Conservation (phyloP, 2,329 filamentous ascomycete species). For the Botryotinia calthae region DNA sequence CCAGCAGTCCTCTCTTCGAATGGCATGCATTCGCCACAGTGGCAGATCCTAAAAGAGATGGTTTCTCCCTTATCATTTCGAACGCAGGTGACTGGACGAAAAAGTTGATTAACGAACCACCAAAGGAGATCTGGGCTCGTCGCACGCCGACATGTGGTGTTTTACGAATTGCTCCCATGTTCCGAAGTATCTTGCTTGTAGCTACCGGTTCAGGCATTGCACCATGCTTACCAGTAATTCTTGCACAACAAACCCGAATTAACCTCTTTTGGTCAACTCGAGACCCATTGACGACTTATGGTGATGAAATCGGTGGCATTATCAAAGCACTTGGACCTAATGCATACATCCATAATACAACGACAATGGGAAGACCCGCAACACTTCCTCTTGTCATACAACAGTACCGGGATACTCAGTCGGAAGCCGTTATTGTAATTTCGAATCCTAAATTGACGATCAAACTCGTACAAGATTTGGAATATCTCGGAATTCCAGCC, state of each 20-base stretch:
- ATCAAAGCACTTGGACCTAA: conserved; percentile 38
- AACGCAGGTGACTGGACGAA: conserved; percentile 75
- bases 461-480: conserved; percentile 43
- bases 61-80: conserved; percentile 67
- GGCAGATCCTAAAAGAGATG: conserved; percentile 51
- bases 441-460: conserved; percentile 41
- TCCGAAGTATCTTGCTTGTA: conserved; percentile 63
- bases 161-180: conserved; percentile 64
- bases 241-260: conserved; percentile 28
- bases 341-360: conserved; percentile 41
- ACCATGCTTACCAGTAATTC: conserved; percentile 51
- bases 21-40: conserved; percentile 78
- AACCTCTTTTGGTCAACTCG: conserved; percentile 42
- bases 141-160: conserved; percentile 67
- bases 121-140: conserved; percentile 63
- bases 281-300: conserved; percentile 39
- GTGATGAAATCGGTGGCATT: conserved; percentile 37
- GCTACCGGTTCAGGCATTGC: conserved; percentile 74
- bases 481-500: conserved; percentile 41
- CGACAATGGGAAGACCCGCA: conserved; percentile 38
- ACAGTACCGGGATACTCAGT: conserved; percentile 36
- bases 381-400: conserved; percentile 38
- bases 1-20: conserved; percentile 62
- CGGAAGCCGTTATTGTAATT: conserved; percentile 43
- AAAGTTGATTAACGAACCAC: conserved; percentile 59